phyloP scores from a whole-genome alignment of 805 yeast genomes.

The Dipodascus geniculatus region DNA sequence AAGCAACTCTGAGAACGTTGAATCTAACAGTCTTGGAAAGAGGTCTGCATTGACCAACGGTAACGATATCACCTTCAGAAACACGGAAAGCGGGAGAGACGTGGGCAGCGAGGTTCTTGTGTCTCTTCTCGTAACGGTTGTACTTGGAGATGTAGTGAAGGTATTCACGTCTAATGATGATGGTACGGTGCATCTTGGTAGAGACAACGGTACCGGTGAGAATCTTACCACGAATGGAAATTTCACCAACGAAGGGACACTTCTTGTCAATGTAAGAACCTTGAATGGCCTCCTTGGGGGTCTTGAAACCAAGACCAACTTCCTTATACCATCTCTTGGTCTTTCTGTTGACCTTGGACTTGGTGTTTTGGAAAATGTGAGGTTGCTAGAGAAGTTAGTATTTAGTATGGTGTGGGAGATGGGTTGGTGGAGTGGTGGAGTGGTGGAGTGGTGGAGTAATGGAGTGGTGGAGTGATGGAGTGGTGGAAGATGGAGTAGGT shows the following conservation, averaged over 20 bases:
- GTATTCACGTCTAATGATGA: slow-evolving; percentile 99
- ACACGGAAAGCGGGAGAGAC: slow-evolving; percentile 99
- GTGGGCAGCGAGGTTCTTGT: slow-evolving; percentile 99
- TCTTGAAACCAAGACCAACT: slow-evolving; percentile 99
- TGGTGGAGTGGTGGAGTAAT: too few species aligned
- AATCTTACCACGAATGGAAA: slow-evolving; percentile 99
- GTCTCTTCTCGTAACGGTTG: slow-evolving; percentile 99
- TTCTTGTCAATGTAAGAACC: slow-evolving; percentile 99
- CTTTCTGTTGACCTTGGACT: slow-evolving; percentile 96
- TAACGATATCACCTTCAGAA: slow-evolving; percentile 95
- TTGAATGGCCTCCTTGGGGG: slow-evolving; percentile 97
- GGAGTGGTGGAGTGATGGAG: too few species aligned
- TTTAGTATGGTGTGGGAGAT: slow-evolving; percentile 15
- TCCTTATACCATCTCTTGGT: slow-evolving; percentile 99
- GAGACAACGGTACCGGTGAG: slow-evolving; percentile 99
- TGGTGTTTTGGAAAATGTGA: slow-evolving; percentile 99
- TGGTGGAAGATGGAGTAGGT: too few species aligned
- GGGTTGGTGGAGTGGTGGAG: neutral
- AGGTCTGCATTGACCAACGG: slow-evolving; percentile 99
- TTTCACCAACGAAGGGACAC: slow-evolving; percentile 96
- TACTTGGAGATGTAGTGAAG: slow-evolving; percentile 99
- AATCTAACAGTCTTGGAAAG: slow-evolving; percentile 98
- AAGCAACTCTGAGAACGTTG: slow-evolving; percentile 95
- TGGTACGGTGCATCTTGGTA: slow-evolving; percentile 99
- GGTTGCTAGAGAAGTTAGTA: slow-evolving; percentile 68